Conservation (phyloP, 2,329 filamentous ascomycete species). For the Fusarium sp. region DNA sequence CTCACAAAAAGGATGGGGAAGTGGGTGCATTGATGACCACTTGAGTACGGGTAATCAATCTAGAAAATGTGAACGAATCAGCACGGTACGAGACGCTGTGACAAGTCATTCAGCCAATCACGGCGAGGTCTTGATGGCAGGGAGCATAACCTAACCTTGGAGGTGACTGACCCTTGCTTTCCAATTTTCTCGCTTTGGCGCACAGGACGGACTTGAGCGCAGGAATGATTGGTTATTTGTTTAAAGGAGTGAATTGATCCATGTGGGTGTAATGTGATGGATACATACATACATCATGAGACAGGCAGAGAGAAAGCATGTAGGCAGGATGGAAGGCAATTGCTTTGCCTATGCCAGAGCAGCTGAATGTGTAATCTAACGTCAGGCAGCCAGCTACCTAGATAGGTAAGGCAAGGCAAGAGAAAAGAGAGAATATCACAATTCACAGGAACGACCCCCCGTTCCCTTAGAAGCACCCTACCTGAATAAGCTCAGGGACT, state of each 20-base stretch:
- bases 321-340: neutral
- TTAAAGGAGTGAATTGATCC: conserved; percentile 35
- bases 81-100: conserved; percentile 3
- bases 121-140: conserved; percentile 12
- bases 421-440: conserved; percentile 6
- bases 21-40: conserved; percentile 41
- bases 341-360: conserved; percentile 20
- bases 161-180: conserved; percentile 33
- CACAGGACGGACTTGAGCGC: conserved; percentile 24
- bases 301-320: conserved; percentile 10
- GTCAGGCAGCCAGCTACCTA: neutral
- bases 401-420: neutral
- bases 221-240: conserved; percentile 21
- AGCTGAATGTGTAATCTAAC: conserved; percentile 14
- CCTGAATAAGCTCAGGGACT: neutral
- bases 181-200: conserved; percentile 25
- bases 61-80: conserved; percentile 34
- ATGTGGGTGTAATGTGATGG: conserved; percentile 12
- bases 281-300: conserved; percentile 34
- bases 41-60: conserved; percentile 30
- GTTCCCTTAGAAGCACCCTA: neutral
- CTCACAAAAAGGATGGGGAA: conserved; percentile 28
- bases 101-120: conserved; percentile 38
- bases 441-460: conserved; percentile 7
- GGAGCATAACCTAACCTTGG: conserved; percentile 18